Base-by-base conservation (phyloP, 2,329 filamentous ascomycete species). In the Talaromyces sp. region DNA sequence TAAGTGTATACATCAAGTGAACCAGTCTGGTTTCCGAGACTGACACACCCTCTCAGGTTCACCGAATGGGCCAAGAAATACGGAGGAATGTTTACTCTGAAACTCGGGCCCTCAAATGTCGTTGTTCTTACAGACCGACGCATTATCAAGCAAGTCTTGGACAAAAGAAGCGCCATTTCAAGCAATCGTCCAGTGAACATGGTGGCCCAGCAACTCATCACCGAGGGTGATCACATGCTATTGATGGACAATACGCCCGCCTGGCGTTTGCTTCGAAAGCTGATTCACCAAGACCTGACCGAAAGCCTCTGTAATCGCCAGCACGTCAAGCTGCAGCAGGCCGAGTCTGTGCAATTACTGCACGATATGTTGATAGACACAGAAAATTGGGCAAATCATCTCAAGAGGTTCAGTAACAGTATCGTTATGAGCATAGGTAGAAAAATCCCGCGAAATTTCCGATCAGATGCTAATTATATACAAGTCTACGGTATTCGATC, bases 401-500 rank as follows among this genome's bases (percentile, higher is more conserved):
- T 81, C 0, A 79, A 79, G 64, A 71, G 82, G 2, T 82, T 76
- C 62, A 80, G 75, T 56, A 83, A 84, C 64, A 82, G 79, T 62
- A 76, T 83, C 58, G 81, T 73, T 30, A 82, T 78, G 71, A 65
- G 62, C 42, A 50, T 62, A 27, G 33, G 59, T 61, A 58, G 42
- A 16, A 23, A 8, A 16, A 28, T 10, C 14, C 18, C 34, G 1
- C 16, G 16, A 7, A 14, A 16, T 14, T 16, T 23, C 53, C 23
- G n/a, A n/a, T 23, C 23, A 14, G 31, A 18, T 27, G 31, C 33
- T 28, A 8, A 60, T 23, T 28, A 44, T 55, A 16, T 33, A 23
- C n/a, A 31, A 62, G 69, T 76, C 7, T 78, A 73, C 62, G 76
- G 76, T 14, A 72, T 73, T n/a, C 67, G 76, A 8, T 74, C 72